Evolutionary conservation across 2,329 filamentous ascomycete genomes (phyloP).

Genomic region (Botrytis tulipae): DNA sequence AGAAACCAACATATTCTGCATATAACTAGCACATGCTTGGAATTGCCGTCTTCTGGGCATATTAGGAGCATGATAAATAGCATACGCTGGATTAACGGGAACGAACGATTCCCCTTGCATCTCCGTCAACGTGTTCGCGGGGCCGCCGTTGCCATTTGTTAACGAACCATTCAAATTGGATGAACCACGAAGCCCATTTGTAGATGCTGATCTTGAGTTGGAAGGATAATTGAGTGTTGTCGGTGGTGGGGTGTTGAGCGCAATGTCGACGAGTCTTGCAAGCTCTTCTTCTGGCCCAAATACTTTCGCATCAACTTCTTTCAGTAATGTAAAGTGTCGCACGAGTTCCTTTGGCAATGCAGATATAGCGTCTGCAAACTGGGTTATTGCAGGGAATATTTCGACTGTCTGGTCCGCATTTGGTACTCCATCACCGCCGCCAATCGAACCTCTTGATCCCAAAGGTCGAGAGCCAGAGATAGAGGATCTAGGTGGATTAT

Average conservation of each 20-base stretch:
- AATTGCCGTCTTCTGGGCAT: constrained; percentile 71
- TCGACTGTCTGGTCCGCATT: constrained; percentile 56
- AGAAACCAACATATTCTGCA: constrained; percentile 82
- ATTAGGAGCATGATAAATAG: constrained; percentile 56
- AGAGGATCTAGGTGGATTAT: constrained; percentile 59
- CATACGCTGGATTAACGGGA: constrained; percentile 41
- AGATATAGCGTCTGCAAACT: constrained; percentile 88
- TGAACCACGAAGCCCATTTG: constrained; percentile 34
- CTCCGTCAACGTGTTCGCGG: constrained; percentile 27
- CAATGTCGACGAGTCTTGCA: constrained; percentile 68
- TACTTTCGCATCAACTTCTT: constrained; percentile 97
- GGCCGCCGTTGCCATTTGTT: constrained; percentile 33
- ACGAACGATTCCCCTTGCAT: constrained; percentile 19
- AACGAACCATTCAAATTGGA: constrained; percentile 34
- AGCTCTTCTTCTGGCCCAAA: constrained; percentile 83
- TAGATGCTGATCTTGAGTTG: constrained; percentile 32
- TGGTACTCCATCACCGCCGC: constrained; percentile 39
- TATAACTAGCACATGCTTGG: constrained; percentile 71
- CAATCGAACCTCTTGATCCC: constrained; percentile 45
- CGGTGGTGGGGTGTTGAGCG: constrained; percentile 52
- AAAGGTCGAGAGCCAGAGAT: constrained; percentile 47
- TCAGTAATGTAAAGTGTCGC: constrained; percentile 90
- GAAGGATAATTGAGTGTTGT: constrained; percentile 36
- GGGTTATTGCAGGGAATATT: constrained; percentile 64
- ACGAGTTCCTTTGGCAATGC: constrained; percentile 93